Conservation (phyloP, 371 early-diverging fungal genomes). For the Cokeromyces recurvatus region DNA sequence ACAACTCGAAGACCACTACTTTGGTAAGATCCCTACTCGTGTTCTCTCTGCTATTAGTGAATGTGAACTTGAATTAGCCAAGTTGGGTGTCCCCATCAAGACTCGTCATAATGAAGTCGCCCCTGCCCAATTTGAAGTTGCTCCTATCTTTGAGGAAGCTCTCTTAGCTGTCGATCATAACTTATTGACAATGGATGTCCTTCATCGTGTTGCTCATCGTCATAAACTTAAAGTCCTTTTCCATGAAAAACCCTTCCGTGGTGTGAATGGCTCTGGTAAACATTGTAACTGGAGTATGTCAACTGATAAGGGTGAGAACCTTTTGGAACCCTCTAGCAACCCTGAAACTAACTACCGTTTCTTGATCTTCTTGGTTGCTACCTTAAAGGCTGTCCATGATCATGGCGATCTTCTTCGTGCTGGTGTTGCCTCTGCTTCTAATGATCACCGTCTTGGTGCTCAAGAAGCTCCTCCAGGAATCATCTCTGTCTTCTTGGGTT, state of each 20-base stretch:
- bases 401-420: conserved; percentile 88
- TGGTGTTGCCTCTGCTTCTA: conserved; percentile 88
- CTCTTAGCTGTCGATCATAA: conserved; percentile 97
- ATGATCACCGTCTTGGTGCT: conserved; percentile 97
- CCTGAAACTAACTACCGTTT: conserved; percentile 97
- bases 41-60: conserved; percentile 91
- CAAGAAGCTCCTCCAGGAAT: conserved; percentile 98
- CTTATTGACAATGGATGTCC: conserved; percentile 93
- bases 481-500: conserved; percentile 94
- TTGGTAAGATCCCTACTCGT: conserved; percentile 93
- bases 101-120: conserved; percentile 99
- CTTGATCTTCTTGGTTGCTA: conserved; percentile 88
- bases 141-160: conserved; percentile 97
- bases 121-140: conserved; percentile 96
- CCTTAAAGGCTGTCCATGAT: conserved; percentile 85
- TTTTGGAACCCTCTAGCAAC: conserved; percentile 87
- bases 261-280: conserved; percentile 98
- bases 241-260: conserved; percentile 99
- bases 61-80: conserved; percentile 88
- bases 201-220: conserved; percentile 95
- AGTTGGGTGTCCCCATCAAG: conserved; percentile 96
- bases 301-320: conserved; percentile 92
- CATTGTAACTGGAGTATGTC: conserved; percentile 99
- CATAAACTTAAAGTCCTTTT: conserved; percentile 94
- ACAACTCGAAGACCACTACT: conserved; percentile 98